Evolutionary conservation across 2,329 filamentous ascomycete genomes (phyloP), one percentile per base, ranked within the genome.

Genomic region (Aspergillus candidus): DNA sequence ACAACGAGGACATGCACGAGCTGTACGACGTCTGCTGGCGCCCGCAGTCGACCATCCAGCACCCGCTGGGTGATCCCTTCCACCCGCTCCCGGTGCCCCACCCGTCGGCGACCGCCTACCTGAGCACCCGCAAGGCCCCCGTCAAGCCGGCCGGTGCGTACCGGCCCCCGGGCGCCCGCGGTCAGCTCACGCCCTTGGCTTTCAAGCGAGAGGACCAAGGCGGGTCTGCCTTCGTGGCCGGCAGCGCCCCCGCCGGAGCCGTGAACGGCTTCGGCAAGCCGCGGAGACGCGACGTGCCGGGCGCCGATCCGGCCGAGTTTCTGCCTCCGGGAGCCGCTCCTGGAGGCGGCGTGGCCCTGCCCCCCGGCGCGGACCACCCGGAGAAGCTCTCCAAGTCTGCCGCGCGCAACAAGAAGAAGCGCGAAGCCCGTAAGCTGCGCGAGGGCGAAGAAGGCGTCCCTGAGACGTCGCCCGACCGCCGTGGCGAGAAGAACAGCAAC

Each of bases 201-300:
- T 98, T 97, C 75, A 94, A 94, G 76, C 88, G 93, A 46, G 93
- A 98, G 68, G 93, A 98, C 53, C 88, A 98, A 70, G 93, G 93
- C 41, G 93, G 93, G 41, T 86, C 86, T 7, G 90, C 91, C 6
- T 94, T 90, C 61, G 74, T 88, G 47, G 91, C 93, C 53, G 88
- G 88, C 22, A 78, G 83, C 22, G 78, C 84, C 32, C 76, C 79
- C 17, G 61, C 57, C 22, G 69, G 72, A 30, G 68, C 69, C 35
- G 72, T 82, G 38, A 94, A 91, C 59, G 88, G 86, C n/a, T 96
- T 95, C 60, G 89, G 80, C 48, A 79, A 77, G 62, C 81, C 69
- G 51, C 79, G 79, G 36, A 83, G 87, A 57, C 85, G 89, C 55
- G 81, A 83, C 49, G 83, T 98, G 13, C 93, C 93, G 3, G 93